Base-by-base conservation (phyloP, 257 asterid genomes). In the Solanum arcanum region DNA sequence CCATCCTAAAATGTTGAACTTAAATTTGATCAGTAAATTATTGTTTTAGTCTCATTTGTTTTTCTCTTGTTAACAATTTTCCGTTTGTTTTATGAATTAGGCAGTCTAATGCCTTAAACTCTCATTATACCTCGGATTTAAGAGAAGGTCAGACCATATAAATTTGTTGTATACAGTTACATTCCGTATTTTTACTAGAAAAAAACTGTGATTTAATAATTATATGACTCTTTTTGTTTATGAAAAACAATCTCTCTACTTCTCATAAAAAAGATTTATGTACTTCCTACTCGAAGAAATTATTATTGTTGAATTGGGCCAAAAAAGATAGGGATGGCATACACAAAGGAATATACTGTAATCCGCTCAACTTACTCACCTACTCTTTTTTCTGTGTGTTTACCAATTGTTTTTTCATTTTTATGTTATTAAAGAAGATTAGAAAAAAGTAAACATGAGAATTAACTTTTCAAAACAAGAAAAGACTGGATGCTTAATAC, bases 141-240 rank as follows among this genome's bases (percentile, higher is more conserved):
- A 33, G 2, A 68, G 41, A n/a, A n/a, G 5, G 15, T 69, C 0
- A 0, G 2, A 66, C 9, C 35, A 6, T 20, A 66, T 25, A 5
- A 1, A 10, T 29, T 1, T 29, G 31, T 29, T 14, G 7, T 68
- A 13, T 3, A 2, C 4, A 12, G 2, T 5, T 0, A 1, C 1
- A 62, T n/a, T 0, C 0, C 2, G 8, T 25, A 64, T 64, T 64
- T 64, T n/a, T 11, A 3, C 4, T n/a, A 64, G 33, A 10, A 0
- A 2, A 0, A 68, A 9, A 1, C 0, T 15, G 20, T 25, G 4
- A 64, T 20, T 0, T 25, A 2, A 2, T n/a, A 35, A 12, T 64
- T 5, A 64, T 25, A 25, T 64, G 35, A 25, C 20, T 3, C 2
- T 64, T 64, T 64, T 64, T 64, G 2, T 64, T 18, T 64, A 64